These are phyloP conservation scores for Calonectria multiphialidica DNA, from an alignment of 2,329 filamentous ascomycete species.

Conservation along the genomic window DNA sequence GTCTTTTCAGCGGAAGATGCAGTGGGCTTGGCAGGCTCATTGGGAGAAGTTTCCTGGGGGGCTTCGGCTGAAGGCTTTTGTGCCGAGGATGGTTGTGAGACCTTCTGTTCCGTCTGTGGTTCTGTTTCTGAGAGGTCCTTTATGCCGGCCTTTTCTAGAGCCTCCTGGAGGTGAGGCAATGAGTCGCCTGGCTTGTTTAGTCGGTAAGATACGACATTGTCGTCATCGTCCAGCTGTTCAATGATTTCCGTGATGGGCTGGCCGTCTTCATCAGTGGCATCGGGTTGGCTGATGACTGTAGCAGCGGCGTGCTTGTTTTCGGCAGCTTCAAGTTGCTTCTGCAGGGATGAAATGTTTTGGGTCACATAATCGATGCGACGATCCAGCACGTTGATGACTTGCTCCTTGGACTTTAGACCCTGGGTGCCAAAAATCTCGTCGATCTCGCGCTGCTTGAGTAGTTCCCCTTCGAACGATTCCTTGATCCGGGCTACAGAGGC, in stretches of 20 bases:
- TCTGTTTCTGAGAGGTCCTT: slow-evolving; percentile 54
- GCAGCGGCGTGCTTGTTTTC: slow-evolving; percentile 78
- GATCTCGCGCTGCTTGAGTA: slow-evolving; percentile 71
- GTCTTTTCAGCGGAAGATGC: slow-evolving; percentile 7
- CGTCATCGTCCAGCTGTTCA: slow-evolving; percentile 92
- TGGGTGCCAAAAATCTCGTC: slow-evolving; percentile 57
- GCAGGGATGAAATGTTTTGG: slow-evolving; percentile 80
- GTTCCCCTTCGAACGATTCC: slow-evolving; percentile 69
- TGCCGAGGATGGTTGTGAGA: not conserved
- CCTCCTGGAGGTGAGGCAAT: slow-evolving; percentile 76
- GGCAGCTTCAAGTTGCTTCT: slow-evolving; percentile 77
- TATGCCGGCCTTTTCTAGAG: slow-evolving; percentile 82
- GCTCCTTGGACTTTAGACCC: slow-evolving; percentile 43
- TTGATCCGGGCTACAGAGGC: slow-evolving; percentile 69
- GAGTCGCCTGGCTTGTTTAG: slow-evolving; percentile 76
- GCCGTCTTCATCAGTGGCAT: slow-evolving; percentile 74
- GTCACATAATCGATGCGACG: slow-evolving; percentile 91
- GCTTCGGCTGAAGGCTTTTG: slow-evolving; percentile 1
- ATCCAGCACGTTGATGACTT: slow-evolving; percentile 72
- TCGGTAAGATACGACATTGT: slow-evolving; percentile 80
- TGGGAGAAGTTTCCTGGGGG: not conserved
- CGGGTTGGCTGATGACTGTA: slow-evolving; percentile 69
- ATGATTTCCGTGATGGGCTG: slow-evolving; percentile 90
- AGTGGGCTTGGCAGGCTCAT: slow-evolving; percentile 16
- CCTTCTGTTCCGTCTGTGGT: slow-evolving; percentile 16